Base-by-base conservation (phyloP, 164 flowering plant species). In the Aristolochia californica region DNA sequence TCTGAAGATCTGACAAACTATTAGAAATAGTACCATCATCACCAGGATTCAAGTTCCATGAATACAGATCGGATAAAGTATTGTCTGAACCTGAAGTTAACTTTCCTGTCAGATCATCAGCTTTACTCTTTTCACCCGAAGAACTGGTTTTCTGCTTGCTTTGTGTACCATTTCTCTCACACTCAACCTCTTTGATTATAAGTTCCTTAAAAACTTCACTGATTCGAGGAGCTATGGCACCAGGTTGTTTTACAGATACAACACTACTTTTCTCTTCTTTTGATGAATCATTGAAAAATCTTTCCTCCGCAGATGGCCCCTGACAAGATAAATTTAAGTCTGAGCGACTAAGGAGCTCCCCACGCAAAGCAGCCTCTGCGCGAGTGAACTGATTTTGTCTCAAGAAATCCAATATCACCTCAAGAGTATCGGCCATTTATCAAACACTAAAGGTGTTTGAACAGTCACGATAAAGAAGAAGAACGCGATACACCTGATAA, bases 301-400 rank as follows among this genome's bases (percentile, higher is more conserved):
- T 68, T 26, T 78, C 80, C 15, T 76, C 79, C 5, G 70, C 63
- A 2, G 62, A 47, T 45, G 77, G 71, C 45, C 73, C 80, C 57
- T 74, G 75, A 52, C 75, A 68, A 45, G 74, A 66, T 25, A 48
- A 43, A 25, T 53, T 61, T 40, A 53, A 43, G 53, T 61, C 57
- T 4, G 23, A 9, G 40, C 64, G 64, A 18, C 20, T 22, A 68
- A 63, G 58, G 13, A 91, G 78, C 75, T 91, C 97, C 47, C 83
- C 78, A 7, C 82, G 84, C 65, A 91, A 68, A 49, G 97, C 97
- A 59, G 91, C 88, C 75, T 91, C 97, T 1, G 96, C 91, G 58
- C 76, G 70, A 0, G 82, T 68, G 61, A 88, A 91, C 26, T 65
- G 71, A 66, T 91, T 85, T 50, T 74, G 72, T 53, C 77, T 53